Conservation (phyloP, 768 basidiomycete species). For the Boletus bicolor region DNA sequence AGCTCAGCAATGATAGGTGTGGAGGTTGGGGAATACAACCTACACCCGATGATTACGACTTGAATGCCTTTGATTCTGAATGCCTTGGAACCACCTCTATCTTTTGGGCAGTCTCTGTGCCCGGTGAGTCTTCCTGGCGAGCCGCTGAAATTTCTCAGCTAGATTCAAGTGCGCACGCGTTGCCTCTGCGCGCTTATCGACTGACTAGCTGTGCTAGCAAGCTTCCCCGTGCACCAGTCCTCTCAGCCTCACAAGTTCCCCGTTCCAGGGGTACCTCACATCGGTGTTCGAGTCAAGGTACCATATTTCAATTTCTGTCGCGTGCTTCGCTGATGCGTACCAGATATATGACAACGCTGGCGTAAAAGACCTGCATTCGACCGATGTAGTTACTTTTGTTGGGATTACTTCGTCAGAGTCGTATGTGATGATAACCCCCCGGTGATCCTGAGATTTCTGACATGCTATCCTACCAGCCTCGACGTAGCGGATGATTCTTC, state of each 20-base stretch:
- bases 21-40: slow-evolving; percentile 75
- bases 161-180: slow-evolving; percentile 17
- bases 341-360: slow-evolving; percentile 58
- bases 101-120: slow-evolving; percentile 74
- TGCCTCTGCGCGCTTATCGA: neutral
- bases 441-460: slow-evolving; percentile 2
- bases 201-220: slow-evolving; percentile 14
- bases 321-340: slow-evolving; percentile 2
- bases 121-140: slow-evolving; percentile 64
- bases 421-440: slow-evolving; percentile 41
- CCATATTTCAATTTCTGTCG: neutral
- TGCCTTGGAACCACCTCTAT: slow-evolving; percentile 60
- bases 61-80: slow-evolving; percentile 38
- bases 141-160: slow-evolving; percentile 29
- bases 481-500: slow-evolving; percentile 38
- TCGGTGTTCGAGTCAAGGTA: slow-evolving; percentile 77
- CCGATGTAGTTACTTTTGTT: slow-evolving; percentile 65
- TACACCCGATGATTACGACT: slow-evolving; percentile 20
- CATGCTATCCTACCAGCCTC: slow-evolving; percentile 30
- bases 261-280: slow-evolving; percentile 45
- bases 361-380: slow-evolving; percentile 49
- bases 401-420: slow-evolving; percentile 68
- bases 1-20: slow-evolving; percentile 37
- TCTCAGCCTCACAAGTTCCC: slow-evolving; percentile 64
- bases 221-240: slow-evolving; percentile 26